phyloP scores from a whole-genome alignment of 768 basidiomycete species.

The Podaxis rugospora region DNA sequence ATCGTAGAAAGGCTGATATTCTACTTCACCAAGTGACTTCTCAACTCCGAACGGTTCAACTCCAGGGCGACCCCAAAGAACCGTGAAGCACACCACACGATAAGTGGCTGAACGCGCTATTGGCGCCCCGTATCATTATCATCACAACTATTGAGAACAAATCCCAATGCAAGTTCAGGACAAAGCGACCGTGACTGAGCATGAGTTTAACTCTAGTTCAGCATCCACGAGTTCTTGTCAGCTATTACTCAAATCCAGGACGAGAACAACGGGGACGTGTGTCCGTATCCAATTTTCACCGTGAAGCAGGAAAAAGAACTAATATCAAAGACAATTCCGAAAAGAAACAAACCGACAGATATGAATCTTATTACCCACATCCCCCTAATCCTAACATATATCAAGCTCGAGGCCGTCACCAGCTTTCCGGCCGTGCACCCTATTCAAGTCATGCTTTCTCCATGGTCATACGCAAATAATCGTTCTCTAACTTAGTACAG shows the following conservation, averaged over 20 bases:
- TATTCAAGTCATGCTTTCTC: background rate
- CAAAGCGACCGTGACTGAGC: background rate
- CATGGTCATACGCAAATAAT: background rate
- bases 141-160: background rate
- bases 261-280: background rate
- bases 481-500: background rate
- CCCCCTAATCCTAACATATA: background rate
- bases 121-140: background rate
- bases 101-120: background rate
- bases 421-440: background rate
- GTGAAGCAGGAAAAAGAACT: background rate
- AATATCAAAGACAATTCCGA: background rate
- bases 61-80: background rate
- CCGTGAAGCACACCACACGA: background rate
- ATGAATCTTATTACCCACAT: background rate
- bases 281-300: background rate
- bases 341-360: background rate
- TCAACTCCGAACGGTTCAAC: background rate
- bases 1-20: too few relatives aligned
- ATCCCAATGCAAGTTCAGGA: background rate
- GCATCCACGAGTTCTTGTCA: background rate
- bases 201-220: background rate
- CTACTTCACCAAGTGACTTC: too few relatives aligned
- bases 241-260: background rate
- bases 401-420: background rate